These are phyloP conservation scores for Choanephora cucurbitarum DNA, from an alignment of 371 early-diverging fungal genomes.

Conservation along the genomic window DNA sequence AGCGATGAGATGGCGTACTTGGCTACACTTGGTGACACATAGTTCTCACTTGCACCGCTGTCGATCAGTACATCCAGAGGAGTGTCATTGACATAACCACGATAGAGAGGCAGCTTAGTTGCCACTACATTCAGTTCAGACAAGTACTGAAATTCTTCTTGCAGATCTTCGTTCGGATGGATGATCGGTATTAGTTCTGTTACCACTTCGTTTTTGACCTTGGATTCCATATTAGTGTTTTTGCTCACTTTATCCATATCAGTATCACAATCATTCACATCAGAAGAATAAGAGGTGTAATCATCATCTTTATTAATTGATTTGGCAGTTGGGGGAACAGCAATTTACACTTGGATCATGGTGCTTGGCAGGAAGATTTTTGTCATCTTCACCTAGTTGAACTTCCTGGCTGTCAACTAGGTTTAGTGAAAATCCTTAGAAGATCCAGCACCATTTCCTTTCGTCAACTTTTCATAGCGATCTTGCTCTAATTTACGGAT, in stretches of 20 bases:
- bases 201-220: neutral
- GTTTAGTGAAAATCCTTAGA: conserved; percentile 7
- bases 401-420: no score
- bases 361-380: neutral
- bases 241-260: no score
- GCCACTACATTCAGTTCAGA: neutral
- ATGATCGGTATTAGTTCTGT: neutral
- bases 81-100: neutral
- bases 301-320: neutral
- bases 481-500: conserved; percentile 5
- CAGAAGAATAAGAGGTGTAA: neutral
- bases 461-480: neutral
- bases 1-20: neutral
- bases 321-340: no score
- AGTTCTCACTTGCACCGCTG: conserved; percentile 16
- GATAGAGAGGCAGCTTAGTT: neutral
- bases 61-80: neutral
- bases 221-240: no score
- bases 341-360: neutral
- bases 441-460: no score
- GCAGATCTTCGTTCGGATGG: neutral
- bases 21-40: conserved; percentile 2
- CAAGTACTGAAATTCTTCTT: neutral
- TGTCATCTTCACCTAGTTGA: neutral
- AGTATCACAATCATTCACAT: neutral